phyloP scores from a whole-genome alignment of 768 basidiomycete species.

The Podaxis sp. region DNA sequence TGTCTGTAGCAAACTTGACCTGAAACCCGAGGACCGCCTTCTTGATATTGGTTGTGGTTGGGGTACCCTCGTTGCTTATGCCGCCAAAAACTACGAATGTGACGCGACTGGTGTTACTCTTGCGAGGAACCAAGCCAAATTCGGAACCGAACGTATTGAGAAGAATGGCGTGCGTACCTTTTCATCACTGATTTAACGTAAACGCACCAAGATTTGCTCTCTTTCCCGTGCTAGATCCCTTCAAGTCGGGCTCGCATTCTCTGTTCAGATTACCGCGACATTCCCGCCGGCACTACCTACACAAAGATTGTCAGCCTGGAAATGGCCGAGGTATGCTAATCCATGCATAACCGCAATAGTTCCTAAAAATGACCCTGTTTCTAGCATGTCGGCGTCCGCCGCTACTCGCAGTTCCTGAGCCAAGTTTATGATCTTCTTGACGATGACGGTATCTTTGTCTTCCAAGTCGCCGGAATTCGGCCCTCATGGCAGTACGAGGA shows the following conservation, averaged over 20 bases:
- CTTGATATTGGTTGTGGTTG: slow-evolving; percentile 92
- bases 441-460: slow-evolving; percentile 90
- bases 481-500: slow-evolving; percentile 99
- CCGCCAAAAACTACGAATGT: slow-evolving; percentile 95
- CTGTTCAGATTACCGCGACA: slow-evolving; percentile 90
- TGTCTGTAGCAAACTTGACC: slow-evolving; percentile 91
- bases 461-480: slow-evolving; percentile 96
- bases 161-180: slow-evolving; percentile 58
- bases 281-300: slow-evolving; percentile 74
- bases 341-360: not conserved
- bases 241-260: slow-evolving; percentile 81
- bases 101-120: slow-evolving; percentile 97
- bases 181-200: not conserved
- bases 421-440: slow-evolving; percentile 93
- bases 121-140: slow-evolving; percentile 84
- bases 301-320: slow-evolving; percentile 95
- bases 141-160: slow-evolving; percentile 84
- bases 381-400: slow-evolving; percentile 91
- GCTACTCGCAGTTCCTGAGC: slow-evolving; percentile 82
- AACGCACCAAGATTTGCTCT: not conserved
- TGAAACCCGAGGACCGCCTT: slow-evolving; percentile 79
- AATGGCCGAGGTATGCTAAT: slow-evolving; percentile 82
- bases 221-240: slow-evolving; percentile 27
- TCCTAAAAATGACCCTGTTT: not conserved
- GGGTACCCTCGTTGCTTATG: slow-evolving; percentile 93